A percentile compares a stretch with the other conserved stretches of the same genome.
phyloP scores from a whole-genome alignment of 2,329 filamentous ascomycete species.

The Zasmidium cellare region DNA sequence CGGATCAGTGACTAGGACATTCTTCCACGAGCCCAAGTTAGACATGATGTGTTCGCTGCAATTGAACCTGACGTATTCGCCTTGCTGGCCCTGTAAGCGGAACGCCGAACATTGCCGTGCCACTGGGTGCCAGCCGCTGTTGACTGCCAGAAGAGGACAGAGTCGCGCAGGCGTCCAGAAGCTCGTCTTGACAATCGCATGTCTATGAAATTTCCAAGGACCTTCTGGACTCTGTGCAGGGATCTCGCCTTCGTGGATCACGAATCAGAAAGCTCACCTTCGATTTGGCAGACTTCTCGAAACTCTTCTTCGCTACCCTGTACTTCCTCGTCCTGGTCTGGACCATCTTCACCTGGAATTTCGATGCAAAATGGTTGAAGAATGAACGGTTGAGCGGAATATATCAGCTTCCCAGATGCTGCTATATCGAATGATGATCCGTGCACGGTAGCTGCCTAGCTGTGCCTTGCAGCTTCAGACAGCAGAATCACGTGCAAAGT shows the following conservation, averaged over 20 bases:
- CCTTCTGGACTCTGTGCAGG: too few relatives aligned
- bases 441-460: neutral
- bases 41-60: neutral
- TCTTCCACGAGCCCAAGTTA: neutral
- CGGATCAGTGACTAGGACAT: conserved; percentile 3
- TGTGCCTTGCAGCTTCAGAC: too few relatives aligned
- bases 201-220: too few relatives aligned
- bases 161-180: neutral
- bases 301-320: neutral
- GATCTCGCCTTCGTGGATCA: neutral
- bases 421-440: neutral
- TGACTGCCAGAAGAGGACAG: neutral
- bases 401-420: neutral
- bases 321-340: neutral
- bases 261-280: neutral
- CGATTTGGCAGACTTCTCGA: neutral
- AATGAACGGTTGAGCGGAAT: neutral
- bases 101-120: neutral
- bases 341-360: neutral
- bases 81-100: neutral
- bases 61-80: neutral
- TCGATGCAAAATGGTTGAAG: neutral
- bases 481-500: too few relatives aligned
- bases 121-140: neutral
- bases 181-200: too few relatives aligned